Evolutionary conservation across 1,284 basidiomycete genomes (phyloP).

Genomic region (Microbotryomycetes sp.): DNA sequence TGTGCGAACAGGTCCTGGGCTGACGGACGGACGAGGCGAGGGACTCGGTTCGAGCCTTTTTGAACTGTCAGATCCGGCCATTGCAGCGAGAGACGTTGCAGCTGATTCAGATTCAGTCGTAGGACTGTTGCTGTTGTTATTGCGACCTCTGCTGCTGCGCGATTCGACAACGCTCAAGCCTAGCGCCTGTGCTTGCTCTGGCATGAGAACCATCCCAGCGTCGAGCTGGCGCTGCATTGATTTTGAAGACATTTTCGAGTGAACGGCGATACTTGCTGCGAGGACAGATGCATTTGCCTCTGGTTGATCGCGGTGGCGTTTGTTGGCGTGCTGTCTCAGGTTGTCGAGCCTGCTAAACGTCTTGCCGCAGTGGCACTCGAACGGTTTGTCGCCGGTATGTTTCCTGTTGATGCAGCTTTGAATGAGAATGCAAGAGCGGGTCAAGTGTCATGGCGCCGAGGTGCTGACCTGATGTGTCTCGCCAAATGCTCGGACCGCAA

Average conservation of each 20-base stretch:
- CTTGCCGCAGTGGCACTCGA: slow-evolving; percentile 87
- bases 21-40: neutral
- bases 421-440: slow-evolving; percentile 7
- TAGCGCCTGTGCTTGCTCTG: neutral
- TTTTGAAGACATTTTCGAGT: slow-evolving; percentile 24
- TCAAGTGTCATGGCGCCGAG: slow-evolving; percentile 1
- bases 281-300: slow-evolving; percentile 58
- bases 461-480: slow-evolving; percentile 74
- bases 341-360: slow-evolving; percentile 95
- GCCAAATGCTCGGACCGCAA: slow-evolving; percentile 90
- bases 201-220: slow-evolving; percentile 22
- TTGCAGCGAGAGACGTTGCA: neutral
- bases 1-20: neutral
- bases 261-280: slow-evolving; percentile 22
- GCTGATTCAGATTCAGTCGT: neutral
- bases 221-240: slow-evolving; percentile 19
- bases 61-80: neutral
- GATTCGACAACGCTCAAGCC: too few species aligned
- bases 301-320: slow-evolving; percentile 80
- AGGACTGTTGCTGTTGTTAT: neutral
- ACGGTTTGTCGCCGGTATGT: slow-evolving; percentile 93
- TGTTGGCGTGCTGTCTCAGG: slow-evolving; percentile 89
- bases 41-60: too few species aligned
- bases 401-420: slow-evolving; percentile 53
- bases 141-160: too few species aligned